Conservation (phyloP, 2,329 filamentous ascomycete genomes). For the Aspergillus flavus region DNA sequence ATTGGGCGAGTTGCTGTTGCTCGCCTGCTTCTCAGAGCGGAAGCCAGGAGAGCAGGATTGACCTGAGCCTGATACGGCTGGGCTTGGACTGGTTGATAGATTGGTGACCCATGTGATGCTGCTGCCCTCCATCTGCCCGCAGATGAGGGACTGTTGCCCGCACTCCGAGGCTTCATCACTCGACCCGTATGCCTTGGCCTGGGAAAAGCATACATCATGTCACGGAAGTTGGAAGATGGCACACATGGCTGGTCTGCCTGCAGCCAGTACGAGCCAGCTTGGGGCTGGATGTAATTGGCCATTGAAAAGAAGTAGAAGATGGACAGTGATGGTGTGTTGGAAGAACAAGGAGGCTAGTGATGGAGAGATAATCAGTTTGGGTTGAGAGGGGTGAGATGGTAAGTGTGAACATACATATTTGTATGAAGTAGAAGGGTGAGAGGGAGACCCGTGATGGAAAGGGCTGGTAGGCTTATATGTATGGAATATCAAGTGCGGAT, state of each 20-base stretch:
- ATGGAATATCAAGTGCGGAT: constrained; percentile 20
- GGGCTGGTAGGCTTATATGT: constrained; percentile 18
- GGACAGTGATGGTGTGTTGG: constrained; percentile 3
- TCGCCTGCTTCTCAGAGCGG: constrained; percentile 35
- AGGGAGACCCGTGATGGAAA: constrained; percentile 2
- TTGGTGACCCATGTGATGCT: constrained; percentile 51
- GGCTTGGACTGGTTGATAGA: constrained; percentile 37
- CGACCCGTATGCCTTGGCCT: constrained; percentile 53
- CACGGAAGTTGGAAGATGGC: constrained; percentile 32
- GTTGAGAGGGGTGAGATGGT: constrained; percentile 6
- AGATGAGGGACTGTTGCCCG: constrained; percentile 67
- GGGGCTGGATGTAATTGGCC: constrained; percentile 34
- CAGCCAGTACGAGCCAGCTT: constrained; percentile 32
- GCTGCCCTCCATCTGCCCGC: constrained; percentile 55
- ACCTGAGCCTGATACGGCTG: constrained; percentile 46
- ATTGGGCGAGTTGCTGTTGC: constrained; percentile 61
- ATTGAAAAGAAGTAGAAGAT: constrained; percentile 25
- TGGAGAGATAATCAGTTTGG: constrained; percentile 15
- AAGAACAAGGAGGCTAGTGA: background rate
- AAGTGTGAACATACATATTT: constrained; percentile 17
- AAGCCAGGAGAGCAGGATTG: constrained; percentile 45
- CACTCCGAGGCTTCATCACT: constrained; percentile 66
- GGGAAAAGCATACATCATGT: constrained; percentile 51
- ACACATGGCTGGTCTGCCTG: constrained; percentile 25
- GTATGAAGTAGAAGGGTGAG: constrained; percentile 3